phyloP scores from a whole-genome alignment of 257 asterid genomes.

The Penstemon barbatus region DNA sequence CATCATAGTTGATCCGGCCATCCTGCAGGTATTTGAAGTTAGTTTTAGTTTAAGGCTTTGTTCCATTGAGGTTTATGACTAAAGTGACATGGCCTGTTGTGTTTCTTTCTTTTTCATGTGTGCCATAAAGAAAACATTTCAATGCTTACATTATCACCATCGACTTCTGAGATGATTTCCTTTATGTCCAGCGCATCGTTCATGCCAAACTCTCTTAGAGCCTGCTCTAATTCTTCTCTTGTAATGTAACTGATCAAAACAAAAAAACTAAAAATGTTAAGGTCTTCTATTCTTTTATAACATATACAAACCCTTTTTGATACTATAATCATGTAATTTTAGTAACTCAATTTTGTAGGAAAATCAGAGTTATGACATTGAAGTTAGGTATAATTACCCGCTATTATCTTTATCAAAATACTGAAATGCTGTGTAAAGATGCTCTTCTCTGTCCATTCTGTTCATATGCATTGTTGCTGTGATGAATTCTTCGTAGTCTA shows the following conservation, averaged over 20 bases:
- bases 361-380: background rate
- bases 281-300: background rate
- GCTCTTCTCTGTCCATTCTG: constrained; percentile 97
- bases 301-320: background rate
- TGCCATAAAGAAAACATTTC: background rate
- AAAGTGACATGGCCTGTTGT: no score
- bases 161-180: constrained; percentile 67
- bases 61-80: no score
- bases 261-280: background rate
- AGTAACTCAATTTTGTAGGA: no score
- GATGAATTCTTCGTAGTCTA: constrained; percentile 92
- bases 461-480: constrained; percentile 98
- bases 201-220: constrained; percentile 68
- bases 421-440: constrained; percentile 96
- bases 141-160: constrained; percentile 54
- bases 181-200: constrained; percentile 53
- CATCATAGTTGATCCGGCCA: constrained; percentile 79
- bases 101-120: no score
- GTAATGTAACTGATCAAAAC: constrained; percentile 54
- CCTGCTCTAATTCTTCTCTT: constrained; percentile 73
- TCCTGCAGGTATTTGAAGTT: constrained; percentile 47
- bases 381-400: constrained; percentile 52
- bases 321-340: background rate
- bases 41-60: no score
- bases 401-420: constrained; percentile 93